Conservation (phyloP, 2,329 filamentous ascomycete species). For the Emericellopsis cladophorae region DNA sequence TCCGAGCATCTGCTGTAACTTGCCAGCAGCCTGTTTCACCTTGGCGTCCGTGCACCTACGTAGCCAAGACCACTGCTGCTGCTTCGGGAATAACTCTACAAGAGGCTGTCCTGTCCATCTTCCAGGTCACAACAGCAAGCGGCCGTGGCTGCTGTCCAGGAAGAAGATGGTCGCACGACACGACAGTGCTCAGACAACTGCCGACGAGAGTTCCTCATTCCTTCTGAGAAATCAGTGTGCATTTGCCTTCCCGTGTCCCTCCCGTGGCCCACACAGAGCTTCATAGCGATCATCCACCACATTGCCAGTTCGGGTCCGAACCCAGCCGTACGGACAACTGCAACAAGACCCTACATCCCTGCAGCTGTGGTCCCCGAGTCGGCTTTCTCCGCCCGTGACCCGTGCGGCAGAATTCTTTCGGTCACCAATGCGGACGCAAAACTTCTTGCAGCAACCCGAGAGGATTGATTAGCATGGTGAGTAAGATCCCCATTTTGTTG, state of each 20-base stretch:
- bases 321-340: neutral
- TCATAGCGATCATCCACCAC: neutral
- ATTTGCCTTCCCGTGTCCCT: neutral
- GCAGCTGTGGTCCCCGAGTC: neutral
- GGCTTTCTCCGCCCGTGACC: constrained; percentile 2
- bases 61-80: neutral
- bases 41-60: too few relatives aligned
- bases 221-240: neutral
- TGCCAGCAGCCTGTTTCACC: constrained; percentile 1
- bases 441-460: too few relatives aligned
- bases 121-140: neutral
- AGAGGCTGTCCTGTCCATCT: neutral
- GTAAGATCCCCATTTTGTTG: too few relatives aligned
- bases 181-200: too few relatives aligned
- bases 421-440: neutral
- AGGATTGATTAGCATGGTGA: too few relatives aligned
- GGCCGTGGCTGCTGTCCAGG: neutral
- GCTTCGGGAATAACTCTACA: neutral
- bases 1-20: neutral
- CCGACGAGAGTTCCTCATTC: too few relatives aligned
- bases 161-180: too few relatives aligned
- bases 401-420: neutral
- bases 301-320: neutral
- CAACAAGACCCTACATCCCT: neutral
- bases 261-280: neutral